Evolutionary conservation across 2,329 filamentous ascomycete genomes (phyloP).

Genomic region (Didymellaceae sp.): DNA sequence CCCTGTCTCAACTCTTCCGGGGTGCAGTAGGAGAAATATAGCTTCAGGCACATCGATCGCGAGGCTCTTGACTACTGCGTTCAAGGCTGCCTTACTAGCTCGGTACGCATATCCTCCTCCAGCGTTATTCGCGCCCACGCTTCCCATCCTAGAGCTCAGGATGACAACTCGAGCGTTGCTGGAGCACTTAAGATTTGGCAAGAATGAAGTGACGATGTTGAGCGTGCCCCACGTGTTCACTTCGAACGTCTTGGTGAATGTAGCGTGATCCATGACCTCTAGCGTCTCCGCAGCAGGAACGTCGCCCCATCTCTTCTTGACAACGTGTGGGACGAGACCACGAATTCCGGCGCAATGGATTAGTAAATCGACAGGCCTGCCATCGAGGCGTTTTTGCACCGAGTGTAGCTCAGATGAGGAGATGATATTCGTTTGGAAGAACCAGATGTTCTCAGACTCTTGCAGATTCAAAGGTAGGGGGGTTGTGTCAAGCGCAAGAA

Average conservation of each 20-base stretch:
- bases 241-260: conserved; percentile 49
- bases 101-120: conserved; percentile 57
- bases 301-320: conserved; percentile 34
- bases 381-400: conserved; percentile 15
- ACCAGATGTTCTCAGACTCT: conserved; percentile 8
- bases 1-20: conserved; percentile 54
- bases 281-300: conserved; percentile 52
- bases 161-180: conserved; percentile 47
- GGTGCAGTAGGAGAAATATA: conserved; percentile 53
- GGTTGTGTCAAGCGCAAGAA: conserved; percentile 32
- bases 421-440: conserved; percentile 22
- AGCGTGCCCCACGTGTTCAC: conserved; percentile 55
- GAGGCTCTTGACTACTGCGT: conserved; percentile 54
- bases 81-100: conserved; percentile 56
- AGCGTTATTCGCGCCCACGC: conserved; percentile 47
- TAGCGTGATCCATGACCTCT: conserved; percentile 48
- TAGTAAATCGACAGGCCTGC: conserved; percentile 46
- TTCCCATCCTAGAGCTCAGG: conserved; percentile 54
- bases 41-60: conserved; percentile 53
- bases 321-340: conserved; percentile 48
- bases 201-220: conserved; percentile 45
- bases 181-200: conserved; percentile 46
- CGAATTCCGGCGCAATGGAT: conserved; percentile 56
- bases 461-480: conserved; percentile 6
- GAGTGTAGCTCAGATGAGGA: conserved; percentile 14